Conservation (phyloP, 2,329 filamentous ascomycete genomes). For the Aspergillus texensis region DNA sequence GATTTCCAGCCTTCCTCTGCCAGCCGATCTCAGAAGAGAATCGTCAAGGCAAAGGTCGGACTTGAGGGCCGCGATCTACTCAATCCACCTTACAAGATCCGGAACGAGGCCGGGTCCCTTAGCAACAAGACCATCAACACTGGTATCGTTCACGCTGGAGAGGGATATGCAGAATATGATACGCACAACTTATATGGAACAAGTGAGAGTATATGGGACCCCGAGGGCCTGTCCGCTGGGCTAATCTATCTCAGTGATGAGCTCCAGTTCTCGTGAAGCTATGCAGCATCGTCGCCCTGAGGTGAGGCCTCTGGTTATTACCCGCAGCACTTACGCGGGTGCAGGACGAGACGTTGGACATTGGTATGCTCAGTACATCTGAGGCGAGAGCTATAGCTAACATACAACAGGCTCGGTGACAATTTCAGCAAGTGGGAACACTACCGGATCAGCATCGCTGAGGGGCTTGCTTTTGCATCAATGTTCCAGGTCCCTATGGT, state of each 20-base stretch:
- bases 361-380: constrained; percentile 40
- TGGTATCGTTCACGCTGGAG: constrained; percentile 65
- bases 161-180: constrained; percentile 70
- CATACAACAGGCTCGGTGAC: constrained; percentile 56
- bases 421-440: constrained; percentile 62
- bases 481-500: constrained; percentile 71
- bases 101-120: constrained; percentile 59
- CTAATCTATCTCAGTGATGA: constrained; percentile 63
- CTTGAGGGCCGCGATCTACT: constrained; percentile 66
- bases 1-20: constrained; percentile 63
- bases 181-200: constrained; percentile 77
- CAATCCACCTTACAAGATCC: constrained; percentile 66
- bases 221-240: neutral
- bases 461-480: constrained; percentile 63
- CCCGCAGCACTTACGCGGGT: constrained; percentile 74
- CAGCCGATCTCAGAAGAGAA: constrained; percentile 14
- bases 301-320: constrained; percentile 71
- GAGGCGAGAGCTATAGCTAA: neutral
- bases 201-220: constrained; percentile 38
- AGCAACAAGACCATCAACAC: constrained; percentile 66
- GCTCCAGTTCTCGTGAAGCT: constrained; percentile 62
- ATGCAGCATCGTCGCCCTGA: constrained; percentile 68
- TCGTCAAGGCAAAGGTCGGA: constrained; percentile 52
- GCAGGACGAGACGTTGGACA: constrained; percentile 63
- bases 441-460: constrained; percentile 61